Base-by-base conservation (phyloP, 306 rosid species). In the Elaeagnus macrophylla region DNA sequence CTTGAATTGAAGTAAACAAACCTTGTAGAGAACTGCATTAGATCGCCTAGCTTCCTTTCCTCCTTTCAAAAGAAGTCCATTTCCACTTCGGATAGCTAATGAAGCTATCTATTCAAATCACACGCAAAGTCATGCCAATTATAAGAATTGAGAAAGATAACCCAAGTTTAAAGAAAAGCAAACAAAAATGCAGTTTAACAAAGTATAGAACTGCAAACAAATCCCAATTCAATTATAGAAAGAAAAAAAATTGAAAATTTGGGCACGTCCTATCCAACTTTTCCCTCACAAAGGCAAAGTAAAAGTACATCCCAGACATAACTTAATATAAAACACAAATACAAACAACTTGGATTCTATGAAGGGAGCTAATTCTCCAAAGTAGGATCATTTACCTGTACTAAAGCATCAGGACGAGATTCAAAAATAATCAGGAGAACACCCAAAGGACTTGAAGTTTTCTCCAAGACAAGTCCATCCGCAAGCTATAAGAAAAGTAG, bases 31-130 rank as follows among this genome's bases (percentile, higher is more conserved):
- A 66, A 87, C 71, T 58, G 85, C 86, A 74, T 91, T 91, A 51
- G 99, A 91, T 75, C 85, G 88, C 69, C 63, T 91, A 56, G 99
- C 96, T 75, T 91, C 99, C 85, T 91, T 91, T 69, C 99, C 99
- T 59, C 99, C 99, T 75, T 91, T 87, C 76, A 91, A 72, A 61
- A 91, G 93, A 78, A 91, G 96, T 44, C 96, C 99, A 56, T 91
- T 91, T 46, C 99, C 99, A 68, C 99, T 87, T 43, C 94, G 83
- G 41, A 91, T 80, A 37, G 99, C 99, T 77, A 91, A 77, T 48
- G 96, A 84, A 71, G 96, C 96, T 70, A 91, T 91, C 99, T 91
- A 73, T 71, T 60, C 72, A 73, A 49, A 71, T 58, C 20, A 67
- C 39, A 44, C 39, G 8, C 61, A 71, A 40, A 57, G 46, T 25